Base-by-base conservation (phyloP, 2,329 filamentous ascomycete genomes). In the Aureobasidium sp. region DNA sequence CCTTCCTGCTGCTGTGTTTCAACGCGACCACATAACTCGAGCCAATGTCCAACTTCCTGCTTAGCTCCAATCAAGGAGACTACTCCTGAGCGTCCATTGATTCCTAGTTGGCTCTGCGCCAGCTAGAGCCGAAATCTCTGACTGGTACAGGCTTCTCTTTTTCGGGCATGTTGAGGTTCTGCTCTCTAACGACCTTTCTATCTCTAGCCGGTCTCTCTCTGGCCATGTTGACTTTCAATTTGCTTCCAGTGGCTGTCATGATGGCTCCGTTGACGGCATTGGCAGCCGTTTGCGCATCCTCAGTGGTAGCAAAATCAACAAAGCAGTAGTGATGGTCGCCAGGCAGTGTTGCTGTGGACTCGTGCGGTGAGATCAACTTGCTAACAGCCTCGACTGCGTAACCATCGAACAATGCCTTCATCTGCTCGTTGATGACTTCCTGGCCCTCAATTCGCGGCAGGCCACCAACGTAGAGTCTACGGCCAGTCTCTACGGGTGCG, bases 401-500 rank as follows among this genome's bases (percentile, higher is more conserved):
- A 13, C 70, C 76, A 14, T 73, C 67, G 69, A 81, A 81, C 59
- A 81, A 71, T 4, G 68, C 67, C 41, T 72, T 73, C 36, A 80
- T 74, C 62, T 77, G 74, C 54, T 69, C 71, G 61, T 78, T 73
- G 41, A 78, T 69, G 3, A 70, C 71, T 32, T 74, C 71, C 48
- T 77, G 75, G 55, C 77, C 72, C 13, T 73, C 70, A 63, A 80
- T 73, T 16, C 71, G 71, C 0, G 77, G 77, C 30, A 81, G 71
- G 10, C 77, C 76, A 59, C 77, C 78, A 29, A 82, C 75, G 64
- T 77, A 80, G 11, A 81, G 68, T 30, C 79, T 76, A 49, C 73
- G 71, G 41, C 73, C 74, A 50, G 77, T 72, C 37, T 76, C 71
- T 39, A 61, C 50, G 7, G 68, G 65, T 63, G 61, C 58, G 6